A percentile compares a stretch with the other conserved stretches of the same genome.
Conservation (phyloP, 352 stramenopile genomes). For the Bremia lactucae region DNA sequence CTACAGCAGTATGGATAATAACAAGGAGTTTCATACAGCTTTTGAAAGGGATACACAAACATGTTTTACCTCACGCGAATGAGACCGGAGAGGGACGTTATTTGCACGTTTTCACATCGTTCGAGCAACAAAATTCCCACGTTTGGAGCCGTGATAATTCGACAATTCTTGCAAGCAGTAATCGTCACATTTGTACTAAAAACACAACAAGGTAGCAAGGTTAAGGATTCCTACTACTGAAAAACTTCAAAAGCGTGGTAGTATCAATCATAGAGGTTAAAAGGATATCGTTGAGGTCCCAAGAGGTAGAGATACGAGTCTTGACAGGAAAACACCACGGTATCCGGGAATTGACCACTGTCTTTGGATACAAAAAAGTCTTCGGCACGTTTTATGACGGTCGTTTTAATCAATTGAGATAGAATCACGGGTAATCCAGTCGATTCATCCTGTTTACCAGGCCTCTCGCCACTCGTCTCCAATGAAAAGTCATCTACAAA, state of each 20-base stretch:
- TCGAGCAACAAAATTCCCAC: conserved; percentile 88
- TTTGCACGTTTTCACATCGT: conserved; percentile 89
- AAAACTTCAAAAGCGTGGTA: neutral
- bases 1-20: conserved; percentile 20
- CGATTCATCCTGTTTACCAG: conserved; percentile 10
- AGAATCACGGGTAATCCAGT: conserved; percentile 35
- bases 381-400: conserved; percentile 66
- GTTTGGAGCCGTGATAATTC: conserved; percentile 91
- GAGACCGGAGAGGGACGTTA: conserved; percentile 80
- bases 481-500: conserved; percentile 34
- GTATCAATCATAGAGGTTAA: conserved; percentile 4
- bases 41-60: neutral
- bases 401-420: conserved; percentile 59
- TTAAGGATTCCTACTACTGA: conserved; percentile 33
- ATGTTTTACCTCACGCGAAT: conserved; percentile 66
- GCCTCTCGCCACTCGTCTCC: conserved; percentile 15
- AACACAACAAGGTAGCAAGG: conserved; percentile 14
- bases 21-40: neutral
- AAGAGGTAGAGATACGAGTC: conserved; percentile 93
- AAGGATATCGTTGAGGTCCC: conserved; percentile 87
- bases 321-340: conserved; percentile 87
- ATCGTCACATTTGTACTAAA: conserved; percentile 84
- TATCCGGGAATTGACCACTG: conserved; percentile 32
- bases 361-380: conserved; percentile 32
- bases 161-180: conserved; percentile 91